phyloP scores from a whole-genome alignment of 371 early-diverging fungal species.

The Mortierella sp. region DNA sequence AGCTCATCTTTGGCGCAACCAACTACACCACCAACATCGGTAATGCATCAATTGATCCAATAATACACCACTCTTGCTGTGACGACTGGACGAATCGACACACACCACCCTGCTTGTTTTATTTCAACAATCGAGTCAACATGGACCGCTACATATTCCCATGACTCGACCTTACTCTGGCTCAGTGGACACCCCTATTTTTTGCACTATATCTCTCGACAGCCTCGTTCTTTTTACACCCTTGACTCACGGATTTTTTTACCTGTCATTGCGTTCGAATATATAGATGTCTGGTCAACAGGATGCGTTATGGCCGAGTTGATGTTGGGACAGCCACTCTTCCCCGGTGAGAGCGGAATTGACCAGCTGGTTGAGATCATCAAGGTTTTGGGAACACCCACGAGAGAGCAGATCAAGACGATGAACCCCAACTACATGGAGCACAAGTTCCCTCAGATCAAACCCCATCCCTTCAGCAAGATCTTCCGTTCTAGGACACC shows the following conservation, averaged over 20 bases:
- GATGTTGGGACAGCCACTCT: constrained; percentile 96
- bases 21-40: constrained; percentile 94
- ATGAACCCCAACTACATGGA: constrained; percentile 99
- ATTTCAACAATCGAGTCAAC: neutral
- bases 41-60: constrained; percentile 36
- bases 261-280: neutral
- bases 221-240: neutral
- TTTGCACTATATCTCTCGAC: neutral
- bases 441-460: constrained; percentile 98
- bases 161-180: neutral
- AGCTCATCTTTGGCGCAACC: constrained; percentile 97
- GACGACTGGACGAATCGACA: neutral
- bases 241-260: constrained; percentile 2
- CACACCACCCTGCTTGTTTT: neutral
- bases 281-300: constrained; percentile 96
- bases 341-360: constrained; percentile 99
- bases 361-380: constrained; percentile 99
- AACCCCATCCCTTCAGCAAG: constrained; percentile 92
- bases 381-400: constrained; percentile 99
- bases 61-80: neutral
- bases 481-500: constrained; percentile 89
- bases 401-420: constrained; percentile 93
- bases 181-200: neutral
- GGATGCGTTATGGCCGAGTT: constrained; percentile 99
- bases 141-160: neutral